Percentiles rank a stretch among this genome's conserved stretches.
Evolutionary conservation across 768 basidiomycete species (phyloP).

Genomic region (Hygrocybe punicea): DNA sequence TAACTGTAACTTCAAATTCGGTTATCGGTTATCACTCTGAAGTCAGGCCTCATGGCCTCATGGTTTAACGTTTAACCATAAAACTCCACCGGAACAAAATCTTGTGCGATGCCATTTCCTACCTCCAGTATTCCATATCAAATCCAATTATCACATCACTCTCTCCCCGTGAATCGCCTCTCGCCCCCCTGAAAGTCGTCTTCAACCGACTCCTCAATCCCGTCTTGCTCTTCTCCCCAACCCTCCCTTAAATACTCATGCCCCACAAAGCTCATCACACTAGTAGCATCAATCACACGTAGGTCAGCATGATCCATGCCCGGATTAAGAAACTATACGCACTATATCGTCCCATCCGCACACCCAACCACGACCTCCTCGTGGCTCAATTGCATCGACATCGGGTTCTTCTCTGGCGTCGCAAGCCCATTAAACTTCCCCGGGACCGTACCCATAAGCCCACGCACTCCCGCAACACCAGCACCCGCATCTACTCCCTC

Average conservation of each 20-base stretch:
- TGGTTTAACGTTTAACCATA: no score
- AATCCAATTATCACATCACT: no score
- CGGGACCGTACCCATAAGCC: slow-evolving; percentile 52
- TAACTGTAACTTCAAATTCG: no score
- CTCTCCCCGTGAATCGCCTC: no score
- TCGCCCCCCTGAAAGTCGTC: background rate
- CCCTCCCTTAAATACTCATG: slow-evolving; percentile 26
- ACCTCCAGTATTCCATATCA: no score
- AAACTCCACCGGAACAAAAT: no score
- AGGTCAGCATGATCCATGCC: slow-evolving; percentile 12
- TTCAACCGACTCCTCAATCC: background rate
- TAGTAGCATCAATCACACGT: slow-evolving; percentile 7
- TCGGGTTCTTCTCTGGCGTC: slow-evolving; percentile 88
- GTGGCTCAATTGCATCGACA: slow-evolving; percentile 89
- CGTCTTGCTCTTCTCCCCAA: background rate
- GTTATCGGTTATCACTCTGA: no score
- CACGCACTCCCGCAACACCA: slow-evolving; percentile 50
- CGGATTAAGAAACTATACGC: slow-evolving; percentile 33
- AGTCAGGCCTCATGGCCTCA: no score
- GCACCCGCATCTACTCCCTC: slow-evolving; percentile 32
- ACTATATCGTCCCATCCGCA: slow-evolving; percentile 91
- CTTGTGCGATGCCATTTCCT: no score
- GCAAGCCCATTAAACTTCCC: slow-evolving; percentile 73
- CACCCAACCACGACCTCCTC: slow-evolving; percentile 91
- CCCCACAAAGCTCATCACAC: slow-evolving; percentile 35